Evolutionary conservation across 2,329 filamentous ascomycete genomes (phyloP).

Genomic region (Cytospora piceae): DNA sequence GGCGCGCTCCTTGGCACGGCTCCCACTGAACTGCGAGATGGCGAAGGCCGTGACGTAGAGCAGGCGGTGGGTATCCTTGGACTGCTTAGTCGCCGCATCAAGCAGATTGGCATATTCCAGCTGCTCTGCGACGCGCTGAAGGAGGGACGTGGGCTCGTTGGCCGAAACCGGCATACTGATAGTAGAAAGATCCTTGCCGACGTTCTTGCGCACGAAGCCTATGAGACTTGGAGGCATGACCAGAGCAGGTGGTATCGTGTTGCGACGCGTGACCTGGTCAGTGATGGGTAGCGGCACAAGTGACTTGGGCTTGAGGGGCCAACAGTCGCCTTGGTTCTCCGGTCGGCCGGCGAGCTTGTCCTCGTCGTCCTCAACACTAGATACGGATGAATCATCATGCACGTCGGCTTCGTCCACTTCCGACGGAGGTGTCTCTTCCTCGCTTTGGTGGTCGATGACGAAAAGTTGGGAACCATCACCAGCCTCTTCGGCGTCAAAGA

Average conservation of each 20-base stretch:
- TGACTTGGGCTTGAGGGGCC: slow-evolving; percentile 75
- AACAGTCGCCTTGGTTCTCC: slow-evolving; percentile 66
- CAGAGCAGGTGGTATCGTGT: slow-evolving; percentile 72
- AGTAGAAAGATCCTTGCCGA: slow-evolving; percentile 94
- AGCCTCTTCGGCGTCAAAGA: slow-evolving; percentile 86
- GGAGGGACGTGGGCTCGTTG: slow-evolving; percentile 86
- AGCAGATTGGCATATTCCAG: slow-evolving; percentile 88
- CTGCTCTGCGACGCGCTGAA: slow-evolving; percentile 88
- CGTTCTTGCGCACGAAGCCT: slow-evolving; percentile 93
- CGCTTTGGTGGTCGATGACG: slow-evolving; percentile 71
- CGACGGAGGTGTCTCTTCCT: slow-evolving; percentile 63
- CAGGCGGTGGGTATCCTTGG: slow-evolving; percentile 68
- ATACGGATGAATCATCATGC: slow-evolving; percentile 65
- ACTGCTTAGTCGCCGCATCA: slow-evolving; percentile 70
- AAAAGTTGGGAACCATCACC: slow-evolving; percentile 67
- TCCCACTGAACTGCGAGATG: slow-evolving; percentile 80
- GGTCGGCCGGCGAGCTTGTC: slow-evolving; percentile 52
- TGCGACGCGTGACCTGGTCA: slow-evolving; percentile 66
- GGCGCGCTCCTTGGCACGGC: slow-evolving; percentile 84
- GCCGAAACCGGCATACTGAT: slow-evolving; percentile 97
- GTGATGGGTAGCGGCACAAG: slow-evolving; percentile 77
- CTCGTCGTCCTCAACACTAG: slow-evolving; percentile 63
- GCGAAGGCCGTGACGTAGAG: slow-evolving; percentile 90
- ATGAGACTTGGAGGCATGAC: slow-evolving; percentile 88
- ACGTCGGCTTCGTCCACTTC: slow-evolving; percentile 59